Conservation (phyloP, 129 eudicot genomes). For the Flaveria robusta region DNA sequence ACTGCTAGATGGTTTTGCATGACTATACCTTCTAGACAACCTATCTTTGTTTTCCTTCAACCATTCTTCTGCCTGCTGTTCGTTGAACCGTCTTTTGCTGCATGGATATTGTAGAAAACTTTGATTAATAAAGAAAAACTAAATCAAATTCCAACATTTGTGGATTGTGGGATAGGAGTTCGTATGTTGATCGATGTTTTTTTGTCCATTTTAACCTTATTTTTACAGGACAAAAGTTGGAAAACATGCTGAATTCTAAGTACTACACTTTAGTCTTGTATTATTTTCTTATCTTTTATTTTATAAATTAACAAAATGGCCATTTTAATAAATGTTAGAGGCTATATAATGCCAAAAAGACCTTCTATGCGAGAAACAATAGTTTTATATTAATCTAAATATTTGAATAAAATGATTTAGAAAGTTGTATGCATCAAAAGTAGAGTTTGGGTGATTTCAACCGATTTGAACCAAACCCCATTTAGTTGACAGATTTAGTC, state of each 20-base stretch:
- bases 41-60: conserved; percentile 80
- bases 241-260: neutral
- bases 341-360: neutral
- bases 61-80: conserved; percentile 88
- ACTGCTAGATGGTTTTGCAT: conserved; percentile 30
- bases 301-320: neutral
- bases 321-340: neutral
- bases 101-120: conserved; percentile 11
- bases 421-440: neutral
- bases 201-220: neutral
- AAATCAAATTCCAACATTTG: no score
- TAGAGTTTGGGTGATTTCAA: neutral
- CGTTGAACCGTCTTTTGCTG: conserved; percentile 73
- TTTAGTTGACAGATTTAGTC: neutral
- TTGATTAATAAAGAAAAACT: neutral
- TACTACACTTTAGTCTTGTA: neutral
- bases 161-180: no score
- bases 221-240: neutral
- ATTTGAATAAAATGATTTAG: neutral
- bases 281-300: neutral
- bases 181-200: no score
- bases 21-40: conserved; percentile 53
- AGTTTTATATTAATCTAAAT: neutral
- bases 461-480: neutral
- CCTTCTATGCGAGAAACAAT: neutral